phyloP scores from a whole-genome alignment of 225 moss, liverwort and hornwort genomes.

The Pseudisothecium myosuroides region DNA sequence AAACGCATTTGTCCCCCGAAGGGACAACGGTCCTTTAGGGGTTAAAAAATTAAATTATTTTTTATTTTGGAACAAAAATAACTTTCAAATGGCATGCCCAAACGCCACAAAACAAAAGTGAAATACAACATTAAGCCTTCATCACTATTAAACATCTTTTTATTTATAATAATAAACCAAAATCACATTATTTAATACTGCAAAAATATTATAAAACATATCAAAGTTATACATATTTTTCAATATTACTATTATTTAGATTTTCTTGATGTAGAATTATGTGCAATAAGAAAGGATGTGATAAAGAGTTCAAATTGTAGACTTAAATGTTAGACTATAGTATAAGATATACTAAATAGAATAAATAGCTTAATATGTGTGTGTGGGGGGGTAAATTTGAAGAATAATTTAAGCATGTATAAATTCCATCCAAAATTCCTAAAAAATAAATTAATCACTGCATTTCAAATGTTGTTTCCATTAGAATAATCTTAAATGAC shows the following conservation, averaged over 20 bases:
- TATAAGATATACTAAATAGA: neutral
- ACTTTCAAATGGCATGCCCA: too few species aligned
- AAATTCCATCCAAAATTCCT: too few species aligned
- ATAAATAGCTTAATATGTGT: too few species aligned
- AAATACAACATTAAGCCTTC: too few species aligned
- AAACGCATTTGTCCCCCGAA: too few species aligned
- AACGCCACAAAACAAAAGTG: too few species aligned
- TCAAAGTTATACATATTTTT: neutral
- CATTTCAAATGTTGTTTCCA: neutral
- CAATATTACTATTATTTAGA: too few species aligned
- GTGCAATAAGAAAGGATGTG: neutral
- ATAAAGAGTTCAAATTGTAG: accelerated
- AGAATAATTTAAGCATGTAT: neutral
- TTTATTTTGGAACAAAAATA: too few species aligned
- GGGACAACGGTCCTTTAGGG: too few species aligned
- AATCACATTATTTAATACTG: neutral
- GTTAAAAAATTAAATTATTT: too few species aligned
- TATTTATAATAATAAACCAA: too few species aligned
- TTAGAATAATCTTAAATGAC: neutral
- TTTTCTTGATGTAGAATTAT: neutral
- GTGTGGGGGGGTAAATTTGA: accelerated
- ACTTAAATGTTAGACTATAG: neutral
- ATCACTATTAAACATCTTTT: accelerated
- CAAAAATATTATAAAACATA: accelerated
- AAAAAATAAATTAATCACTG: neutral